Evolutionary conservation across 2,329 filamentous ascomycete species (phyloP).

Genomic region (Penicillium sp.): DNA sequence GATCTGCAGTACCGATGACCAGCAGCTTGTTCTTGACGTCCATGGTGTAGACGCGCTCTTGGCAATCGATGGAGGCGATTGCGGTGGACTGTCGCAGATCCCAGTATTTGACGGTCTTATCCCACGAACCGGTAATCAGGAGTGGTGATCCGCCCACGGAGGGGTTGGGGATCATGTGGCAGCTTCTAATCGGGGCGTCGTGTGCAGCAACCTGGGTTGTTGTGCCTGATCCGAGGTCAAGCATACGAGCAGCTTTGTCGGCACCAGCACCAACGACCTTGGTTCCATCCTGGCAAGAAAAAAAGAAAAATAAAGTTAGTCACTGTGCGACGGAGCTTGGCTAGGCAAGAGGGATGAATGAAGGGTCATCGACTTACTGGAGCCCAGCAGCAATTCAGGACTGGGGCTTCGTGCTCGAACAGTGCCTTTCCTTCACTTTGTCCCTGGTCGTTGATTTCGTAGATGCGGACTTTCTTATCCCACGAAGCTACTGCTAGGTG

Average conservation of each 20-base stretch:
- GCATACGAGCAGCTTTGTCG: conserved; percentile 84
- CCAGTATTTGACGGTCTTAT: conserved; percentile 57
- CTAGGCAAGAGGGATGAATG: not conserved
- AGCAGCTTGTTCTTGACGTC: conserved; percentile 84
- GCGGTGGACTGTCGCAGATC: conserved; percentile 50
- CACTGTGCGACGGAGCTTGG: not conserved
- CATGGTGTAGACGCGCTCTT: conserved; percentile 71
- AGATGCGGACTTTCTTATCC: conserved; percentile 98
- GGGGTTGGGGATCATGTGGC: conserved; percentile 71
- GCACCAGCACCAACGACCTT: conserved; percentile 84
- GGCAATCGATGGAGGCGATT: conserved; percentile 47
- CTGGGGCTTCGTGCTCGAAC: conserved; percentile 81
- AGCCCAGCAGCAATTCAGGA: conserved; percentile 81
- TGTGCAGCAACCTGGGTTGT: conserved; percentile 74
- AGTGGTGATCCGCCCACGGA: conserved; percentile 57
- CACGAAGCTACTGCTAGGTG: conserved; percentile 88
- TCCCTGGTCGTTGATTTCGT: conserved; percentile 76
- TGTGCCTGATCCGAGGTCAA: conserved; percentile 65
- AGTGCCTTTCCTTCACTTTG: conserved; percentile 79
- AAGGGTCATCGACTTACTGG: conserved; percentile 57
- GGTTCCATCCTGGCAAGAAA: conserved; percentile 67
- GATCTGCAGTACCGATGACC: conserved; percentile 87
- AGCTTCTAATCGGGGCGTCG: conserved; percentile 74
- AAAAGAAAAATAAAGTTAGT: conserved; percentile 15
- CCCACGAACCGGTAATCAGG: conserved; percentile 76